Base-by-base conservation (phyloP, 306 rosid genomes). In the Cucurbita pepo region DNA sequence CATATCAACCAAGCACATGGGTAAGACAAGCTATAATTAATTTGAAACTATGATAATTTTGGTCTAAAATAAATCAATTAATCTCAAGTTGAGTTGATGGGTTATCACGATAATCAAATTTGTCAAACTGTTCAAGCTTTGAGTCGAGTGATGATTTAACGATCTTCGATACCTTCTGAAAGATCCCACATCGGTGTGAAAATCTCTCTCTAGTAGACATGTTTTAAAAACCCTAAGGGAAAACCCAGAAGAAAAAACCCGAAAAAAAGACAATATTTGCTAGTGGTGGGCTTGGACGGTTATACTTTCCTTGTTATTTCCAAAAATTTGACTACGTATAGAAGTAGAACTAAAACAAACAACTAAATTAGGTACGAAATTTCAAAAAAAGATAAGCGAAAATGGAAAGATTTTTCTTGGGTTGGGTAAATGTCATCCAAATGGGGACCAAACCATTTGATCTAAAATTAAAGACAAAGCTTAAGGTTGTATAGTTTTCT, bases 21-120 rank as follows among this genome's bases (percentile, higher is more conserved):
- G 22, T 66, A 19, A 66, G 72, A 66, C 72, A 66, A 44, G 72
- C 72, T 12, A 66, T 66, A 21, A 66, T 66, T 22, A 66, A 66
- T 22, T 45, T 47, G n/a, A 89, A 65, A 22, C 40, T 7, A 45
- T 65, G 18, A 65, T 9, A 6, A 43, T 66, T 66, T 66, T 22
- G 72, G 71, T 64, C 34, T 11, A 40, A 64, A 60, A 62, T 5
- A 41, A 64, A 41, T 43, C 7, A 44, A 2, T 41, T 40, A 16
- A 34, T 8, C 8, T 16, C 9, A 52, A 12, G 12, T 8, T 63
- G 34, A 58, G 43, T 10, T 34, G n/a, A 34, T 30, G 71, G 71
- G 19, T 19, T n/a, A 41, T 64, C 71, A 2, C 6, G 41, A 18
- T 21, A 43, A 64, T 64, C 71, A 40, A 41, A 43, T 1, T 45